phyloP scores from a whole-genome alignment of 2,329 filamentous ascomycete genomes.

The Ophiostoma sp. region DNA sequence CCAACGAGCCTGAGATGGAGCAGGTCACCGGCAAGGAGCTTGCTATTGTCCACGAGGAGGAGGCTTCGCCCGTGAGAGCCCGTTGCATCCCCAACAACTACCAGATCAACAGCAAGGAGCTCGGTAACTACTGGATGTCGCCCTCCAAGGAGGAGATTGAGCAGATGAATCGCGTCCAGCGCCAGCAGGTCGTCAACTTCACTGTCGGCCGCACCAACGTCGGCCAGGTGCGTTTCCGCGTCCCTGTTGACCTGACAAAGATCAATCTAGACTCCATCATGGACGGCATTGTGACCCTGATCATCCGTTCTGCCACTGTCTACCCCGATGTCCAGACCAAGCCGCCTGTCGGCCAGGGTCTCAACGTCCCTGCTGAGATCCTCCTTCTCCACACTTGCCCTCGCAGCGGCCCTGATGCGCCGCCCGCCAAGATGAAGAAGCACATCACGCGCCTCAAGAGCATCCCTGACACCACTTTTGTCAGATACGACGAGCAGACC shows the following conservation, averaged over 20 bases:
- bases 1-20: constrained; percentile 60
- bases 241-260: constrained; percentile 77
- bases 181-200: constrained; percentile 71
- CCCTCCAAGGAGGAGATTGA: constrained; percentile 74
- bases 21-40: constrained; percentile 74
- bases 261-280: constrained; percentile 80
- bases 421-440: constrained; percentile 50
- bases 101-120: constrained; percentile 38
- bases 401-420: constrained; percentile 66
- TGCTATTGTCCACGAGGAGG: constrained; percentile 74
- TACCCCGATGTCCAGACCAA: constrained; percentile 77
- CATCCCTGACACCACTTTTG: constrained; percentile 78
- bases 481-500: constrained; percentile 74
- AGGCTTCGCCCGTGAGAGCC: constrained; percentile 42
- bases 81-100: constrained; percentile 32
- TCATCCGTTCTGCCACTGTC: constrained; percentile 79
- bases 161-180: constrained; percentile 76
- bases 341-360: constrained; percentile 78
- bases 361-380: constrained; percentile 89
- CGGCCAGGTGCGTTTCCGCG: constrained; percentile 78
- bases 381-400: constrained; percentile 93
- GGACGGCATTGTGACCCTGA: constrained; percentile 72
- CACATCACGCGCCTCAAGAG: constrained; percentile 79
- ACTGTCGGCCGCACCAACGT: constrained; percentile 79
- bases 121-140: constrained; percentile 82